Evolutionary conservation across 2,329 filamentous ascomycete species (phyloP).

Genomic region (Sclerotinia spermophila): DNA sequence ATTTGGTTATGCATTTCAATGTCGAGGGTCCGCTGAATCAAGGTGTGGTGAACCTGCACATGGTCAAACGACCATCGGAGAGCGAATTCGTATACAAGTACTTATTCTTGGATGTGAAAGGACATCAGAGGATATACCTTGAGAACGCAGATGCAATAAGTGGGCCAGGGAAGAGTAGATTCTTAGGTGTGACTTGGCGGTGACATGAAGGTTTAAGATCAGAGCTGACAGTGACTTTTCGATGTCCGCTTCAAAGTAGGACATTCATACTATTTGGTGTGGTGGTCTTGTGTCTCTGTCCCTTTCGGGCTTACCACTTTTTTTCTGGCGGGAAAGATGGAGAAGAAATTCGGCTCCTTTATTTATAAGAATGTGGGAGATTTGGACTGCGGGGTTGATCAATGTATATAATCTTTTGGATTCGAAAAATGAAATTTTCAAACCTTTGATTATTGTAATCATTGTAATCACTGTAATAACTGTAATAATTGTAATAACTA

Average conservation of each 20-base stretch:
- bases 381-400: conserved; percentile 2
- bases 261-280: background rate
- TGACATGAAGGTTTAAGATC: conserved; percentile 13
- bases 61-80: conserved; percentile 62
- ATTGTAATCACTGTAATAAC: too few relatives aligned
- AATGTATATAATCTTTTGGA: too few relatives aligned
- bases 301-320: background rate
- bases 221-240: background rate
- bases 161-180: conserved; percentile 31
- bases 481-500: too few relatives aligned
- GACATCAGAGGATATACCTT: conserved; percentile 61
- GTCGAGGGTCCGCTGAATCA: conserved; percentile 73
- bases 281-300: background rate
- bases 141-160: conserved; percentile 52
- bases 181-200: conserved; percentile 37
- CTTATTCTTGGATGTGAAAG: conserved; percentile 75
- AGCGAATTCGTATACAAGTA: conserved; percentile 79
- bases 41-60: conserved; percentile 73
- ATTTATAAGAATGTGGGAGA: background rate
- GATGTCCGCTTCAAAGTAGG: background rate
- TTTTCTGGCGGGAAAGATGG: background rate
- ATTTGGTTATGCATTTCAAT: conserved; percentile 82
- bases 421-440: too few relatives aligned
- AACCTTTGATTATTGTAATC: too few relatives aligned
- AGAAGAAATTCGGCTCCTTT: background rate